Percentiles rank a stretch among this genome's conserved stretches.
phyloP scores from a whole-genome alignment of 2,329 filamentous ascomycete species.

The Passalora sequoiae region DNA sequence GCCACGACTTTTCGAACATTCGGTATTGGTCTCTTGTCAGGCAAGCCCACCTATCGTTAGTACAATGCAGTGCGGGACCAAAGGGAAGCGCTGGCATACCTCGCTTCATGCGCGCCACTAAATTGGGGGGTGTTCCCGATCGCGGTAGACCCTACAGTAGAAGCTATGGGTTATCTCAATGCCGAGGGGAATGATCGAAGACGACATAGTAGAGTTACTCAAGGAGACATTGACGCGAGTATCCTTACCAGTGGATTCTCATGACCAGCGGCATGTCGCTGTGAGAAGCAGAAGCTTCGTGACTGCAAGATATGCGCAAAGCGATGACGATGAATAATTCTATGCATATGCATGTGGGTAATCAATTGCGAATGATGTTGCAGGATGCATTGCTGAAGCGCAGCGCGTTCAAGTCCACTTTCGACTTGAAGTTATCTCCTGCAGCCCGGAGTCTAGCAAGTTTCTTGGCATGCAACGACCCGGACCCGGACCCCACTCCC shows the following conservation, averaged over 20 bases:
- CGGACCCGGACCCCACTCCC: too few relatives aligned
- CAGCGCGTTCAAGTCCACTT: too few relatives aligned
- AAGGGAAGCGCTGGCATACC: conserved; percentile 34
- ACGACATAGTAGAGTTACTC: background rate
- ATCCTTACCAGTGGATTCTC: conserved; percentile 75
- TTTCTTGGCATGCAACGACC: too few relatives aligned
- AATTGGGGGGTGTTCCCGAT: conserved; percentile 59
- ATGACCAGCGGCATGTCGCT: conserved; percentile 53
- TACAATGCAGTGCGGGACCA: background rate
- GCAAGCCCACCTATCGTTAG: conserved; percentile 51
- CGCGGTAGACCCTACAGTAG: conserved; percentile 69
- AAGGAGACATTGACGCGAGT: background rate
- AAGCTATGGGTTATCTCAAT: background rate
- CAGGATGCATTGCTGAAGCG: too few relatives aligned
- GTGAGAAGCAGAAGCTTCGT: too few relatives aligned
- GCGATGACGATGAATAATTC: too few relatives aligned
- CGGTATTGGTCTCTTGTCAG: conserved; percentile 71
- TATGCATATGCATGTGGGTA: too few relatives aligned
- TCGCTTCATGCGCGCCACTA: conserved; percentile 67
- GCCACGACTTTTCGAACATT: conserved; percentile 89
- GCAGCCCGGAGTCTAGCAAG: too few relatives aligned
- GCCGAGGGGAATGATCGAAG: background rate
- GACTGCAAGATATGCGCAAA: too few relatives aligned
- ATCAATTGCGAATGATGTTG: too few relatives aligned
- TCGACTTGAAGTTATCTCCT: too few relatives aligned